Evolutionary conservation across 352 stramenopile genomes (phyloP).

Genomic region (Phytophthora foliorum): DNA sequence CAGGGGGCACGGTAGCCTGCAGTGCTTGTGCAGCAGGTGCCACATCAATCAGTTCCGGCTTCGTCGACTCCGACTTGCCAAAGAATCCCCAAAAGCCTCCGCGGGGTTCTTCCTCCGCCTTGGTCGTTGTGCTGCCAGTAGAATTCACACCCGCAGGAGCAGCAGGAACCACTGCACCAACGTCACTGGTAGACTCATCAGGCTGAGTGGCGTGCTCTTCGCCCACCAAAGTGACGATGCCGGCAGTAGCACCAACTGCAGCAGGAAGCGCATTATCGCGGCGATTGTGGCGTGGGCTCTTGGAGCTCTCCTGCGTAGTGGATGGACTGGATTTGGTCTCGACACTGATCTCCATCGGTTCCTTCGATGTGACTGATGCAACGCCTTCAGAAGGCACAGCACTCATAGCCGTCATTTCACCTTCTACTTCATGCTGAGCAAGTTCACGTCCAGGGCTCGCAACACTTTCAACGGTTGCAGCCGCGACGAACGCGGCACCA

Average conservation of each 20-base stretch:
- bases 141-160: no score
- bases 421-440: background rate
- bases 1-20: background rate
- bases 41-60: background rate
- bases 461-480: background rate
- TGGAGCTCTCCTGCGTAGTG: background rate
- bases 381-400: no score
- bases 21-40: background rate
- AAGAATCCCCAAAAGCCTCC: conserved; percentile 40
- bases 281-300: conserved; percentile 16
- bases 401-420: background rate
- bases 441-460: background rate
- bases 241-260: no score
- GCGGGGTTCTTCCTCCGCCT: conserved; percentile 10
- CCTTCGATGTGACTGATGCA: no score
- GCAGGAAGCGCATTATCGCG: no score
- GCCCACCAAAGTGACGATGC: no score
- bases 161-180: background rate
- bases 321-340: no score
- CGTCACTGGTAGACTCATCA: background rate
- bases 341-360: no score
- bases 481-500: background rate
- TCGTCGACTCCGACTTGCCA: conserved; percentile 25
- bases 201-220: no score
- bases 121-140: background rate